A percentile compares a stretch with the other conserved stretches of the same genome.
Evolutionary conservation across 352 stramenopile species (phyloP).

Genomic region (Pythium rishiriense): DNA sequence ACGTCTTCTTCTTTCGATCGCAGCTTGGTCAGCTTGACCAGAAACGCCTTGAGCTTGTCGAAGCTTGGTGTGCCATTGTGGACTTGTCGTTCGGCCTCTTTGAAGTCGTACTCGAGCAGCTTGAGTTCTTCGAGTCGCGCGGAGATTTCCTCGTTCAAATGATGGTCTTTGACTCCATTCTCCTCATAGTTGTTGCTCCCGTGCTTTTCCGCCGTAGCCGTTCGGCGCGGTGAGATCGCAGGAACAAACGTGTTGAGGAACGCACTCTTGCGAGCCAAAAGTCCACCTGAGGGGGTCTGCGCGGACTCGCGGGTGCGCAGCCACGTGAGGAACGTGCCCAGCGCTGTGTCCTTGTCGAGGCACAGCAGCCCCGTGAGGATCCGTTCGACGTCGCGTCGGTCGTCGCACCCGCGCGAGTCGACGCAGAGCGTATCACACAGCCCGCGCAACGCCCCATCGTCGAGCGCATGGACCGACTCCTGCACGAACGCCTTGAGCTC

Average conservation of each 20-base stretch:
- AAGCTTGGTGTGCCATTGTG: constrained; percentile 64
- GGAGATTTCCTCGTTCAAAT: constrained; percentile 58
- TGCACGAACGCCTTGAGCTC: constrained; percentile 68
- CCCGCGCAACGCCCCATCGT: constrained; percentile 41
- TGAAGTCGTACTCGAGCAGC: constrained; percentile 58
- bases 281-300: constrained; percentile 21
- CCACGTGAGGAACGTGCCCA: constrained; percentile 75
- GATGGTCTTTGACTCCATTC: constrained; percentile 47
- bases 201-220: constrained; percentile 13
- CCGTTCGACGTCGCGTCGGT: constrained; percentile 59
- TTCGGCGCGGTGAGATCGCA: constrained; percentile 29
- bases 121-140: constrained; percentile 41
- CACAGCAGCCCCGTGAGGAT: constrained; percentile 63
- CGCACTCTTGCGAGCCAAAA: constrained; percentile 34
- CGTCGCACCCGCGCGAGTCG: constrained; percentile 55
- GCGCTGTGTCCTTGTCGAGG: constrained; percentile 70
- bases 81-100: constrained; percentile 51
- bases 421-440: constrained; percentile 66
- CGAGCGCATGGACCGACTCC: constrained; percentile 56
- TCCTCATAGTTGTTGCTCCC: constrained; percentile 18
- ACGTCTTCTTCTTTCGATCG: constrained; percentile 61
- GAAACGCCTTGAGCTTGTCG: constrained; percentile 76
- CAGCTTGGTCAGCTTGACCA: constrained; percentile 59
- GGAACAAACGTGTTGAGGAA: constrained; percentile 76
- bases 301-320: constrained; percentile 32